phyloP scores from a whole-genome alignment of 495 filamentous ascomycete species.

The Bacidia rubella region DNA sequence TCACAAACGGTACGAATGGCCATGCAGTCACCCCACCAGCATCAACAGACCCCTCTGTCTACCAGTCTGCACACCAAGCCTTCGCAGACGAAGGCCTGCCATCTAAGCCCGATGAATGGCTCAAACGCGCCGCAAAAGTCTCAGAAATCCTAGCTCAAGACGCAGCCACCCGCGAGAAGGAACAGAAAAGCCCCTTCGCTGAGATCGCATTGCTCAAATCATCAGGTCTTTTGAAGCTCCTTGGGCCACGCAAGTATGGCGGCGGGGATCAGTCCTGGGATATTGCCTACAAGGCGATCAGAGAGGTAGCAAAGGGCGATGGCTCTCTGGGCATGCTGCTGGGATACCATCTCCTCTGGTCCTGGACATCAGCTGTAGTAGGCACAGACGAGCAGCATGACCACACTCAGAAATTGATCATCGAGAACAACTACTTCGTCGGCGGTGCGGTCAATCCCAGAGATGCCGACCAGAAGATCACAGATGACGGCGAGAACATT shows the following conservation, averaged over 20 bases:
- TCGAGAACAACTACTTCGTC: slow-evolving; percentile 46
- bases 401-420: slow-evolving; percentile 36
- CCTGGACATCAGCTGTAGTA: slow-evolving; percentile 40
- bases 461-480: slow-evolving; percentile 43
- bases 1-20: slow-evolving; percentile 1
- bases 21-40: slow-evolving; percentile 13
- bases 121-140: slow-evolving; percentile 38
- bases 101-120: slow-evolving; percentile 31
- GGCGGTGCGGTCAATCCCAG: slow-evolving; percentile 50
- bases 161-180: slow-evolving; percentile 38
- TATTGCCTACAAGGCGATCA: slow-evolving; percentile 40
- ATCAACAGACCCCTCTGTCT: slow-evolving; percentile 37
- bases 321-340: no score
- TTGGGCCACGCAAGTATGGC: slow-evolving; percentile 41
- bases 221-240: slow-evolving; percentile 39
- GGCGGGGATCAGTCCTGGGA: slow-evolving; percentile 45
- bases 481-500: slow-evolving; percentile 34
- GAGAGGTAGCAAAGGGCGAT: slow-evolving; percentile 46
- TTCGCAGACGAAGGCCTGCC: slow-evolving; percentile 30
- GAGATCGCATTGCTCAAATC: slow-evolving; percentile 44
- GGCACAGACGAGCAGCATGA: slow-evolving; percentile 42
- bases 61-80: slow-evolving; percentile 32
- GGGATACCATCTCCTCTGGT: slow-evolving; percentile 50
- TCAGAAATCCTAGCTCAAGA: slow-evolving; percentile 38
- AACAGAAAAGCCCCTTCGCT: slow-evolving; percentile 41